Conservation (phyloP, 179 eudicot species). For the Sideroxylon spinosum region DNA sequence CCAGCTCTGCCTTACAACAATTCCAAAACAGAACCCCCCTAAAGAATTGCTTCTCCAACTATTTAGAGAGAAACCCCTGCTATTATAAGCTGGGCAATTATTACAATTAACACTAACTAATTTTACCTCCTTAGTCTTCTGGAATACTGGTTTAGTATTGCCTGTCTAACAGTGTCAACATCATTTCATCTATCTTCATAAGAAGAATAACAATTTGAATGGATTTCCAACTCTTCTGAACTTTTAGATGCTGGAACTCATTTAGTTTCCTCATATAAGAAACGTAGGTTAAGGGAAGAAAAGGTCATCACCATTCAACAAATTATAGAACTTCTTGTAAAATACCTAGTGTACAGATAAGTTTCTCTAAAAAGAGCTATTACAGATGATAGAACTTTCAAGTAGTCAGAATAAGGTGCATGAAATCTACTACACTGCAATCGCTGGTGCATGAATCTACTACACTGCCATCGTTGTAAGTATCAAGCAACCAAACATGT, state of each 20-base stretch:
- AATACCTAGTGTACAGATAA: neutral
- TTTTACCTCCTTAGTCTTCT: too few species aligned
- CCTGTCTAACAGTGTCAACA: too few species aligned
- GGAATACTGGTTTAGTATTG: too few species aligned
- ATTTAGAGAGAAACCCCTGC: too few species aligned
- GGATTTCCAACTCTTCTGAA: neutral
- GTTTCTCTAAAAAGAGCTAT: neutral
- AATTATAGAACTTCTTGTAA: neutral
- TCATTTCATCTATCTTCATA: neutral
- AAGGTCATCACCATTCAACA: neutral
- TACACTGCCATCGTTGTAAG: neutral
- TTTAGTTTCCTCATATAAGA: neutral
- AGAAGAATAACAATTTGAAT: neutral
- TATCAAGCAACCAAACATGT: neutral
- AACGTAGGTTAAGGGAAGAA: neutral
- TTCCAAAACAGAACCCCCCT: too few species aligned
- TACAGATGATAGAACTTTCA: slow-evolving; percentile 1
- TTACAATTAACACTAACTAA: too few species aligned
- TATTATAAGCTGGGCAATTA: too few species aligned
- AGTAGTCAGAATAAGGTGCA: neutral
- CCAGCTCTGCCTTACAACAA: too few species aligned
- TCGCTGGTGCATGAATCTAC: neutral
- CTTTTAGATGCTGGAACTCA: neutral
- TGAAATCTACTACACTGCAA: neutral
- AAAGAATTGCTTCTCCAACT: too few species aligned